phyloP scores from a whole-genome alignment of 176 grass and related monocot genomes.

The Cymbopogon citratus region DNA sequence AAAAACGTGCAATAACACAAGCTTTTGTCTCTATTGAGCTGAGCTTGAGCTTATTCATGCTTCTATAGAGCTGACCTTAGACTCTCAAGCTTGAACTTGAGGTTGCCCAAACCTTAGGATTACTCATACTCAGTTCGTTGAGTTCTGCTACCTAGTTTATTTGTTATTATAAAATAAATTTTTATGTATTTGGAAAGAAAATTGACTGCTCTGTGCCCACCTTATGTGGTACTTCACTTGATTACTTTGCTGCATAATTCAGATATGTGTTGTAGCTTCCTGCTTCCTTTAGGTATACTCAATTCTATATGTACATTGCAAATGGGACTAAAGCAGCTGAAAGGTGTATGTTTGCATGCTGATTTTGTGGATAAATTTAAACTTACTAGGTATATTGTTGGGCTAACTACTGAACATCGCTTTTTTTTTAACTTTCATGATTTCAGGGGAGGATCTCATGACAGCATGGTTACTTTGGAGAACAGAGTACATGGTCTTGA shows the following conservation, averaged over 20 bases:
- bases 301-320: background rate
- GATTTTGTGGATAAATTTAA: background rate
- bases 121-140: background rate
- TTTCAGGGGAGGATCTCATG: conserved; percentile 96
- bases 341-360: background rate
- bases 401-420: background rate
- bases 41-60: too few species aligned
- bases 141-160: background rate
- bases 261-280: background rate
- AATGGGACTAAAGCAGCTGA: background rate
- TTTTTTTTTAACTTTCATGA: conserved; percentile 50
- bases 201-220: background rate
- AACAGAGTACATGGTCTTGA: conserved; percentile 97
- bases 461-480: conserved; percentile 90
- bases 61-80: background rate
- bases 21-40: too few species aligned
- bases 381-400: conserved; percentile 8
- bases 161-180: conserved; percentile 20
- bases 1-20: background rate
- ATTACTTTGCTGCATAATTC: background rate
- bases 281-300: background rate
- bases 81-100: background rate
- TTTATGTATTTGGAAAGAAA: background rate
- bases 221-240: background rate
- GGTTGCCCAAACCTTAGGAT: background rate